phyloP scores from a whole-genome alignment of 352 stramenopile species.

The Phytophthora melonis region DNA sequence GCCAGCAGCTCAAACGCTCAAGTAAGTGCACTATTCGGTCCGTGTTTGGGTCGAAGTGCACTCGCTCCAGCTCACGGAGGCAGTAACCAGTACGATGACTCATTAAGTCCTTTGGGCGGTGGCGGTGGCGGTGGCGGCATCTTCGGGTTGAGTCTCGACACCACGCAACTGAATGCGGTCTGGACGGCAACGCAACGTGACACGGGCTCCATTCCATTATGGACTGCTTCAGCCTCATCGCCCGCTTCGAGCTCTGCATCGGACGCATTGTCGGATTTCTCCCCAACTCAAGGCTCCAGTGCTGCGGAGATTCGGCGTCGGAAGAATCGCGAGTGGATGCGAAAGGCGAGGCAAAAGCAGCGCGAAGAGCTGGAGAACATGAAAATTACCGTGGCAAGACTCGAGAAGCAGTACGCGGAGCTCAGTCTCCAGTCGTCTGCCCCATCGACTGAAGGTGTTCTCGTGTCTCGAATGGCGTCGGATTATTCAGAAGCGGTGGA shows the following conservation, averaged over 20 bases:
- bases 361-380: conserved; percentile 45
- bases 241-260: neutral
- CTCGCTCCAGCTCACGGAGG: neutral
- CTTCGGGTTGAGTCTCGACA: neutral
- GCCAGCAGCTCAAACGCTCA: neutral
- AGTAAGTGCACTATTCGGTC: conserved; percentile 4
- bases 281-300: neutral
- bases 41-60: neutral
- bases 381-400: conserved; percentile 38
- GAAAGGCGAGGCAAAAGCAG: conserved; percentile 40
- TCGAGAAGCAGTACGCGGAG: conserved; percentile 46
- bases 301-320: conserved; percentile 32
- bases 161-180: conserved; percentile 5
- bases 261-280: neutral
- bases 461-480: neutral
- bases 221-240: neutral
- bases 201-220: neutral
- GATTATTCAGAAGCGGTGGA: conserved; percentile 40
- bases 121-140: neutral
- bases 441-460: neutral
- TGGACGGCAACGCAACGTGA: conserved; percentile 9
- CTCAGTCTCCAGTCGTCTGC: conserved; percentile 34
- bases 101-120: neutral
- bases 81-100: neutral
- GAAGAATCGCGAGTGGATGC: conserved; percentile 60